Conservation (phyloP, 495 filamentous ascomycete genomes). For the Aspergillus wentii region DNA sequence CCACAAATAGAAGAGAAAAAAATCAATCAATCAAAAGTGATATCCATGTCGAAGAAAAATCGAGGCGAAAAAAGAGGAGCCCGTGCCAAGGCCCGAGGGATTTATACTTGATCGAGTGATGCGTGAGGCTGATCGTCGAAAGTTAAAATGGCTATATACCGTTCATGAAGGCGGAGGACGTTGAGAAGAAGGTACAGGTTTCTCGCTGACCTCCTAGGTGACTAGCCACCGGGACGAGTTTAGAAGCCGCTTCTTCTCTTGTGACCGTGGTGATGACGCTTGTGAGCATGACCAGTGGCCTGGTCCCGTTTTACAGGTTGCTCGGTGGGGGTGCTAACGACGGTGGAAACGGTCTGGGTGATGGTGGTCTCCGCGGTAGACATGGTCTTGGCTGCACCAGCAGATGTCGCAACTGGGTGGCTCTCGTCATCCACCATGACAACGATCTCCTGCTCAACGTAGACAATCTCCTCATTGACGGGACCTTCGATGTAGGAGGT, state of each 20-base stretch:
- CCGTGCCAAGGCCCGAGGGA: too few species aligned
- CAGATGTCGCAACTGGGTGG: conserved; percentile 18
- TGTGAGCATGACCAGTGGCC: conserved; percentile 8
- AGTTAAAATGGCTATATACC: too few species aligned
- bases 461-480: conserved; percentile 30
- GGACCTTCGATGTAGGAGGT: conserved; percentile 20
- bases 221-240: too few species aligned
- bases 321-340: conserved; percentile 20
- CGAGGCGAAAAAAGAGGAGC: too few species aligned
- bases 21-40: too few species aligned
- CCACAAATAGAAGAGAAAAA: neutral
- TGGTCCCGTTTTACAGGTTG: conserved; percentile 12
- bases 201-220: too few species aligned
- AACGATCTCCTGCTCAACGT: conserved; percentile 31
- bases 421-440: conserved; percentile 27
- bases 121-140: too few species aligned
- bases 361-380: conserved; percentile 14
- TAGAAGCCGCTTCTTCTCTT: too few species aligned
- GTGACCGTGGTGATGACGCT: conserved; percentile 24
- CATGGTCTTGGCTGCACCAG: conserved; percentile 14
- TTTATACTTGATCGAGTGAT: too few species aligned
- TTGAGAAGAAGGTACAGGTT: too few species aligned
- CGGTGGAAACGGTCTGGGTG: conserved; percentile 18
- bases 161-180: too few species aligned
- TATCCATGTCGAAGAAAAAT: too few species aligned